These are phyloP conservation scores for Oenanthe javanica DNA, from an alignment of 140 eudicot species.

Conservation along the genomic window DNA sequence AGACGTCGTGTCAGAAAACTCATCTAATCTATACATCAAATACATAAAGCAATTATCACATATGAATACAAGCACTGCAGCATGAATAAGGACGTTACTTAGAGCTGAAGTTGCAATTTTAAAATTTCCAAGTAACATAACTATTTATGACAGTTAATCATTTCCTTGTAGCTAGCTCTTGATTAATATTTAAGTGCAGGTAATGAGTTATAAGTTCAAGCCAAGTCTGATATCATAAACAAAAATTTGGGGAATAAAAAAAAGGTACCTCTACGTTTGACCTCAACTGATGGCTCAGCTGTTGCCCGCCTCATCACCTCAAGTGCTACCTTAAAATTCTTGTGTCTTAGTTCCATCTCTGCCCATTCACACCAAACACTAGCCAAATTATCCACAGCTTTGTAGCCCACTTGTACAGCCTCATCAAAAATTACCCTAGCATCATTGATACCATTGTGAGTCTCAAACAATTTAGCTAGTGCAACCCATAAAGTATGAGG, in stretches of 20 bases:
- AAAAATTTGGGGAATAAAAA: not conserved
- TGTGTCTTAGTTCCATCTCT: conserved; percentile 84
- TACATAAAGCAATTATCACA: not conserved
- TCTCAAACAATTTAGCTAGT: conserved; percentile 79
- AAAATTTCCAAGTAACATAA: not conserved
- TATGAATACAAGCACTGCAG: not conserved
- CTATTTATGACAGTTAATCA: not conserved
- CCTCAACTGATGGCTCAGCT: conserved; percentile 92
- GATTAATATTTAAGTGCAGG: not conserved
- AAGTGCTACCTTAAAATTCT: conserved; percentile 67
- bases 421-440: conserved; percentile 90
- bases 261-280: conserved; percentile 82
- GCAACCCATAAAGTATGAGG: conserved; percentile 99
- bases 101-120: not conserved
- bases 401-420: conserved; percentile 89
- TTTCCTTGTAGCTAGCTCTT: not conserved
- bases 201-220: not conserved
- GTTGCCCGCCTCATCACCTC: conserved; percentile 95
- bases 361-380: conserved; percentile 99
- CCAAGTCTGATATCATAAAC: not conserved
- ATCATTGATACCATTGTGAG: conserved; percentile 65
- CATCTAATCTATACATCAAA: not conserved
- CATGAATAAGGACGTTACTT: not conserved
- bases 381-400: conserved; percentile 82
- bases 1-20: not conserved